Base-by-base conservation (phyloP, 345 rosid species). In the Eucalyptus sideroxylon region DNA sequence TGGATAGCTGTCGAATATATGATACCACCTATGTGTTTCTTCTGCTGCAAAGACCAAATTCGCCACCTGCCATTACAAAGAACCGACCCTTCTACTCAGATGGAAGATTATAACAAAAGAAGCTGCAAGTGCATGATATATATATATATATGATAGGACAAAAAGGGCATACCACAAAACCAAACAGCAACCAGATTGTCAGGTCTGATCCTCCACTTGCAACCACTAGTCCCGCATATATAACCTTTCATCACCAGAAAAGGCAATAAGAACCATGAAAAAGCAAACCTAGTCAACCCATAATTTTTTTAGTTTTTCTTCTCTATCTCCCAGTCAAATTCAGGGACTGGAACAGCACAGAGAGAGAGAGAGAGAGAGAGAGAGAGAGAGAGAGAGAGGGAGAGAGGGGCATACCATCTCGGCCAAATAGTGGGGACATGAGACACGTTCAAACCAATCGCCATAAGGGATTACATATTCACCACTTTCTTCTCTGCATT, bases 401-500 rank as follows among this genome's bases (percentile, higher is more conserved):
- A 81, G 60, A 50, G 37, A 85, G 86, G 50, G 87, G 47, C 44
- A 90, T 95, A 97, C 98, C 31, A 97, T 96, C 93, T 97, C 99
- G 16, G 98, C 97, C 88, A 96, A 91, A 90, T 93, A 96, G 91
- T 95, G 98, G 1, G 99, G 98, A 42, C 91, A 91, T 60, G 99
- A 96, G 83, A 96, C 96, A n/a, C 94, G 89, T 87, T 93, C 94
- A 88, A 97, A 96, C 99, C 99, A 96, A 92, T 96, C 95, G 86
- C 98, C 99, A 59, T 59, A 87, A 19, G 98, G 99, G 49, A 95
- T 91, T 72, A 92, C 92, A 67, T 96, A 95, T 60, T 91, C 93
- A 11, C 91, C 89, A 2, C 53, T 88, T 87, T 93, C 93, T 86
- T 91, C 94, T 19, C 90, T 89, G 40, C 40, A 53, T 56, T 91